Percentiles rank a stretch among this genome's conserved stretches.
phyloP scores from a whole-genome alignment of 495 filamentous ascomycete species.

The Corynascus novoguineensis region DNA sequence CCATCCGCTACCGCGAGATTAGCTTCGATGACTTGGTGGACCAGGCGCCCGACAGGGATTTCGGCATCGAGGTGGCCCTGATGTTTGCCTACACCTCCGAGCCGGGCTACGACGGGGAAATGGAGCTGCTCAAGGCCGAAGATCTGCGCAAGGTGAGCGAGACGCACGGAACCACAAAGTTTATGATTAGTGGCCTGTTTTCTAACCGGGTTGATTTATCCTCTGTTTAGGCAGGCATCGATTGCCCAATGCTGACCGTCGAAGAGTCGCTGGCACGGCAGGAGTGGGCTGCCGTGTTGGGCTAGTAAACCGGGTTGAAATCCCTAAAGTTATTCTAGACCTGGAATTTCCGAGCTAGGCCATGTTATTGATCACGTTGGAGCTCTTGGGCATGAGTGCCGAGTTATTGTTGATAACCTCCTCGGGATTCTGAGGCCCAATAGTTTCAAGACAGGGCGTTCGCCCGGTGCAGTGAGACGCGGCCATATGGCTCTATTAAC shows the following conservation, averaged over 20 bases:
- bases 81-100: slow-evolving; percentile 38
- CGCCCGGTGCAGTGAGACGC: too few relatives aligned
- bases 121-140: slow-evolving; percentile 34
- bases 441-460: too few relatives aligned
- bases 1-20: slow-evolving; percentile 31
- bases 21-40: slow-evolving; percentile 34
- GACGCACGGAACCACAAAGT: background rate
- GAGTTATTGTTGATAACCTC: too few relatives aligned
- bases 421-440: too few relatives aligned
- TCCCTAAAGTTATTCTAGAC: too few relatives aligned
- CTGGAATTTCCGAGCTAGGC: too few relatives aligned
- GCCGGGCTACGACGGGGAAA: slow-evolving; percentile 39
- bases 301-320: background rate
- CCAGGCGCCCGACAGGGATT: slow-evolving; percentile 26
- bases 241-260: slow-evolving; percentile 32
- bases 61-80: slow-evolving; percentile 33
- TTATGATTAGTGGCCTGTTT: background rate
- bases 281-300: slow-evolving; percentile 8
- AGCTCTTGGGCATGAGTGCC: too few relatives aligned
- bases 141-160: slow-evolving; percentile 36
- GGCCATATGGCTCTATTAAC: too few relatives aligned
- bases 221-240: slow-evolving; percentile 30
- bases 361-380: too few relatives aligned
- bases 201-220: background rate
- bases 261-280: slow-evolving; percentile 26